These are phyloP conservation scores for Penicillium paradoxum DNA, from an alignment of 495 filamentous ascomycete genomes.

Conservation along the genomic window DNA sequence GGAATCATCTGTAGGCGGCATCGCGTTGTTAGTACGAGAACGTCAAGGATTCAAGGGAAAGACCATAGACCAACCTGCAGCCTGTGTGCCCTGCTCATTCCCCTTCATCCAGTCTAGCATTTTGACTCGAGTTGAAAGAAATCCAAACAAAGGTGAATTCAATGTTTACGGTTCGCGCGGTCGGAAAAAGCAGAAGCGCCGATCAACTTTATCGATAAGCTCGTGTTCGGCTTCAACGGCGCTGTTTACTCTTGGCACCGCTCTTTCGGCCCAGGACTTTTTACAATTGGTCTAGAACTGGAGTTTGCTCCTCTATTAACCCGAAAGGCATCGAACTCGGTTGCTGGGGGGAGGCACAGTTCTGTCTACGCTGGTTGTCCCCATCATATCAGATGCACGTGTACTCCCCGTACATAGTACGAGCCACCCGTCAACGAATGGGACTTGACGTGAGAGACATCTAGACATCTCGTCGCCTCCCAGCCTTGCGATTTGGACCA, in stretches of 20 bases:
- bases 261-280: neutral
- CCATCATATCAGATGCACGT: neutral
- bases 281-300: neutral
- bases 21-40: neutral
- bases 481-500: neutral
- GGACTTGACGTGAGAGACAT: neutral
- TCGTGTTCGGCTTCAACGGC: neutral
- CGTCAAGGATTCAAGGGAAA: conserved; percentile 10
- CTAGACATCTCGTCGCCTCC: neutral
- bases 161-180: conserved; percentile 23
- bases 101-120: conserved; percentile 55
- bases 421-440: neutral
- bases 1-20: conserved; percentile 27
- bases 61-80: conserved; percentile 16
- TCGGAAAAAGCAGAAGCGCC: conserved; percentile 18
- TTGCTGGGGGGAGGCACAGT: neutral
- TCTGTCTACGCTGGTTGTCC: too few relatives aligned
- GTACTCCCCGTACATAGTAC: neutral
- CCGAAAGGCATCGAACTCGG: neutral
- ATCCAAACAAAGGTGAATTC: neutral
- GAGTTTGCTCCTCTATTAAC: too few relatives aligned
- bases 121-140: conserved; percentile 13
- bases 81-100: conserved; percentile 37
- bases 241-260: neutral
- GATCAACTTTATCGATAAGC: conserved; percentile 10